phyloP scores from a whole-genome alignment of 2,329 filamentous ascomycete species.

The Cladosporium oxysporum region DNA sequence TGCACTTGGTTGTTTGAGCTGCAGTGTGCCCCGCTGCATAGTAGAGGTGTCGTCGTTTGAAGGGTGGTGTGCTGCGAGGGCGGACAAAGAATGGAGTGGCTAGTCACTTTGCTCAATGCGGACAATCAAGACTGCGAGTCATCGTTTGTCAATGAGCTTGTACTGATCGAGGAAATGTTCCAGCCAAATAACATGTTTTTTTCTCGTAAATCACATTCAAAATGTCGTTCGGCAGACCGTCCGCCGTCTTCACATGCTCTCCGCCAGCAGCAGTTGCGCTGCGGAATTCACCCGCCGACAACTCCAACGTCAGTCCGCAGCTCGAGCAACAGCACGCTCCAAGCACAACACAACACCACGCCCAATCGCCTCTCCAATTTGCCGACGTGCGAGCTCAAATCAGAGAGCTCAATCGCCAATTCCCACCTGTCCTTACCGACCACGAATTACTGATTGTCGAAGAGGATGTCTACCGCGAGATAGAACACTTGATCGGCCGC shows the following conservation, averaged over 20 bases:
- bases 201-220: not conserved
- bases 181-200: not conserved
- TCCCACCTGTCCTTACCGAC: slow-evolving; percentile 13
- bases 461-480: slow-evolving; percentile 12
- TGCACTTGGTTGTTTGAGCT: not conserved
- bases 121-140: not conserved
- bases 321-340: not conserved
- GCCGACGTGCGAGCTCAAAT: slow-evolving; percentile 15
- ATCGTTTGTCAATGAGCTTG: not conserved
- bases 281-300: not conserved
- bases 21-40: not conserved
- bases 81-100: not conserved
- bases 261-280: not conserved
- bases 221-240: slow-evolving; percentile 4
- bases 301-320: not conserved
- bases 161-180: not conserved
- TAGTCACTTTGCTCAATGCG: not conserved
- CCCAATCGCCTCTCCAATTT: slow-evolving; percentile 8
- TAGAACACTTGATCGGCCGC: slow-evolving; percentile 16
- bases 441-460: not conserved
- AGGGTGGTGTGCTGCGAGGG: not conserved
- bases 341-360: not conserved
- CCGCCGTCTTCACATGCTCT: slow-evolving; percentile 2
- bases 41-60: not conserved
- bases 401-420: slow-evolving; percentile 11